Conservation (phyloP, 768 basidiomycete genomes). For the Mycena filopes region DNA sequence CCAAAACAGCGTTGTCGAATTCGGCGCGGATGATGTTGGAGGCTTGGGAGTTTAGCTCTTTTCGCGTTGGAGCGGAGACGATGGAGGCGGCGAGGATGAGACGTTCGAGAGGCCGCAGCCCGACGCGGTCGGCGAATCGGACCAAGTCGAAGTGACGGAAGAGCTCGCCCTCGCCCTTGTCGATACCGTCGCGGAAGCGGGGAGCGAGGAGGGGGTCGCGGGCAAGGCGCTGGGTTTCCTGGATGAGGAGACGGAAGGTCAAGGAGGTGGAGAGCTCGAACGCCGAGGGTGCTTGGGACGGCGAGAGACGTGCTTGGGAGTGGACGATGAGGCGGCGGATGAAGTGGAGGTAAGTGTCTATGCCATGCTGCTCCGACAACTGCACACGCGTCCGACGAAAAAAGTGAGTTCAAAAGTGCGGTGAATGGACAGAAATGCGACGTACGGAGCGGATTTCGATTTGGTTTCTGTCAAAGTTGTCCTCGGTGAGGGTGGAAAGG, state of each 20-base stretch:
- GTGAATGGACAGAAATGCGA: conserved; percentile 36
- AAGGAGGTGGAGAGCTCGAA: conserved; percentile 82
- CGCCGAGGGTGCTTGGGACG: conserved; percentile 66
- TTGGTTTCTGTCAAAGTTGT: conserved; percentile 95
- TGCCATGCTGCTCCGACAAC: conserved; percentile 97
- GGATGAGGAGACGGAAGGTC: conserved; percentile 85
- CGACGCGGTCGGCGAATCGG: conserved; percentile 85
- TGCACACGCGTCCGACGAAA: conserved; percentile 48
- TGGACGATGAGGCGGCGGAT: conserved; percentile 95
- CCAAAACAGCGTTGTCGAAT: conserved; percentile 81
- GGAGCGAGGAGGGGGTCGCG: conserved; percentile 92
- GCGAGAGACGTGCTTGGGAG: conserved; percentile 76
- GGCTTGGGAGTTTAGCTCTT: conserved; percentile 73
- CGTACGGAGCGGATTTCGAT: conserved; percentile 94
- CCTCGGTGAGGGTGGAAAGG: conserved; percentile 94
- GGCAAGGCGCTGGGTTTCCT: conserved; percentile 89
- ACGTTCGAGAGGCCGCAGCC: conserved; percentile 81
- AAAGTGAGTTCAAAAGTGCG: conserved; percentile 7
- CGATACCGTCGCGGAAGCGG: conserved; percentile 89
- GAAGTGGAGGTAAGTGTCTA: conserved; percentile 97
- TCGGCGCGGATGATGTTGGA: conserved; percentile 75
- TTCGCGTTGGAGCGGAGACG: conserved; percentile 65
- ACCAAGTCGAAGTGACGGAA: conserved; percentile 87
- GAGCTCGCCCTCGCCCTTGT: conserved; percentile 86
- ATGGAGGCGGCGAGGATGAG: conserved; percentile 83